A percentile compares a stretch with the other conserved stretches of the same genome.
These are phyloP conservation scores for Hymenotorrendiella dingleyae DNA, from an alignment of 2,329 filamentous ascomycete species.

Conservation along the genomic window DNA sequence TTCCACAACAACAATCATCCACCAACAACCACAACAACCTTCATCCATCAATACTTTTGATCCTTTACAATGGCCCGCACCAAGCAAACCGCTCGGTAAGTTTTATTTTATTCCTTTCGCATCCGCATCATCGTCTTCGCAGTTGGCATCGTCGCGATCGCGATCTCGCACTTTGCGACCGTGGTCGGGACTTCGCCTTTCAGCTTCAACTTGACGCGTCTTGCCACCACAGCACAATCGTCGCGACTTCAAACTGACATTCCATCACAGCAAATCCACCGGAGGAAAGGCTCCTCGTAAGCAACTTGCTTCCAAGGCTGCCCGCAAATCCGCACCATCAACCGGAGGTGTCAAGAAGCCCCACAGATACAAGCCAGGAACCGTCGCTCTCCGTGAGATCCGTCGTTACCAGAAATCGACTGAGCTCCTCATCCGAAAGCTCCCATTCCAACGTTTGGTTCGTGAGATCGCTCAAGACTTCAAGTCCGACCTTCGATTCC, in stretches of 20 bases:
- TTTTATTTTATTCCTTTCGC: slow-evolving; percentile 11
- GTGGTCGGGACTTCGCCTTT: slow-evolving; percentile 28
- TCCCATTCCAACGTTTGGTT: slow-evolving; percentile 95
- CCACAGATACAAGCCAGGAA: slow-evolving; percentile 83
- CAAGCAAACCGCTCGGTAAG: slow-evolving; percentile 53
- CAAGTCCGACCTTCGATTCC: slow-evolving; percentile 94
- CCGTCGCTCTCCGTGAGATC: slow-evolving; percentile 97
- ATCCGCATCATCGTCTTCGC: slow-evolving; percentile 1
- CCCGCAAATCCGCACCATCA: slow-evolving; percentile 94
- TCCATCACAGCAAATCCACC: slow-evolving; percentile 56
- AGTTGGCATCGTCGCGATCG: slow-evolving; percentile 18
- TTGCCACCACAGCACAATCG: slow-evolving; percentile 7
- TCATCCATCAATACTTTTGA: slow-evolving; percentile 9
- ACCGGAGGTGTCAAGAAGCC: slow-evolving; percentile 98
- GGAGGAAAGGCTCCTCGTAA: slow-evolving; percentile 79
- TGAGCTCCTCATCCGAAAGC: slow-evolving; percentile 92
- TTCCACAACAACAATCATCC: slow-evolving; percentile 13
- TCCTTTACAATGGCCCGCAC: slow-evolving; percentile 35
- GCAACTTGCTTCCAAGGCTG: slow-evolving; percentile 97
- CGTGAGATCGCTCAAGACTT: slow-evolving; percentile 96
- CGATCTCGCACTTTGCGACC: slow-evolving; percentile 18
- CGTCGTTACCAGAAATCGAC: slow-evolving; percentile 97
- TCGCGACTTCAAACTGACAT: slow-evolving; percentile 21
- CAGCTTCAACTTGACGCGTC: slow-evolving; percentile 17
- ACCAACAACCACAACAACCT: slow-evolving; percentile 1